Evolutionary conservation across 2,329 filamentous ascomycete genomes (phyloP).

Genomic region (Colletotrichum truncatum): DNA sequence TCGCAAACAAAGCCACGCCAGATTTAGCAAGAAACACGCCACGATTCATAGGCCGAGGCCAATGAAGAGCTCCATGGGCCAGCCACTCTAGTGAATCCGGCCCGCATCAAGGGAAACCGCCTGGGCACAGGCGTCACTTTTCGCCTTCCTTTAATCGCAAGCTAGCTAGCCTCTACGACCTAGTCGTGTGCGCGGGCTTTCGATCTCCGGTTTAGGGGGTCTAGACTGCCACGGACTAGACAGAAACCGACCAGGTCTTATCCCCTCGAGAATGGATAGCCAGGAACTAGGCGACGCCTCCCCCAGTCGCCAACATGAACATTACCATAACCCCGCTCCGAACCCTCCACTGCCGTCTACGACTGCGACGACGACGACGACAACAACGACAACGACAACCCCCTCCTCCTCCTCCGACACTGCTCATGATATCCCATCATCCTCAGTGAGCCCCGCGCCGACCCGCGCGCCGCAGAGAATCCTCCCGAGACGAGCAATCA

Average conservation of each 20-base stretch:
- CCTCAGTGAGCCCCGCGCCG: slow-evolving; percentile 17
- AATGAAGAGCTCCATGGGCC: slow-evolving; percentile 18
- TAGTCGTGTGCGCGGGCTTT: neutral
- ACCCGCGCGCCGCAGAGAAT: slow-evolving; percentile 13
- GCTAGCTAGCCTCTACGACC: slow-evolving; percentile 13
- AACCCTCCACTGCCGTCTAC: neutral
- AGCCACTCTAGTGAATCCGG: slow-evolving; percentile 28
- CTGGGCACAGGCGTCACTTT: slow-evolving; percentile 21
- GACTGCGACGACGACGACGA: too few relatives aligned
- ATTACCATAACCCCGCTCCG: slow-evolving; percentile 13
- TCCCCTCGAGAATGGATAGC: slow-evolving; percentile 20
- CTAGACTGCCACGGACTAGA: slow-evolving; percentile 16
- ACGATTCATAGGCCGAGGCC: slow-evolving; percentile 5
- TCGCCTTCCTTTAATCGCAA: slow-evolving; percentile 6
- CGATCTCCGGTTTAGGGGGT: slow-evolving; percentile 9
- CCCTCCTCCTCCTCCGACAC: neutral
- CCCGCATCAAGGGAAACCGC: slow-evolving; percentile 13
- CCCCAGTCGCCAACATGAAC: slow-evolving; percentile 17
- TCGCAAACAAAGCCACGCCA: neutral
- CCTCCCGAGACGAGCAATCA: slow-evolving; percentile 26
- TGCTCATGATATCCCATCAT: slow-evolving; percentile 7
- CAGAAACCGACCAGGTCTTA: slow-evolving; percentile 17
- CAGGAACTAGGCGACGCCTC: slow-evolving; percentile 12
- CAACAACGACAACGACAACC: too few relatives aligned
- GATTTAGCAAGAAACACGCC: slow-evolving; percentile 22